These are phyloP conservation scores for Cladosporium oxysporum DNA, from an alignment of 2,329 filamentous ascomycete species.

Conservation along the genomic window DNA sequence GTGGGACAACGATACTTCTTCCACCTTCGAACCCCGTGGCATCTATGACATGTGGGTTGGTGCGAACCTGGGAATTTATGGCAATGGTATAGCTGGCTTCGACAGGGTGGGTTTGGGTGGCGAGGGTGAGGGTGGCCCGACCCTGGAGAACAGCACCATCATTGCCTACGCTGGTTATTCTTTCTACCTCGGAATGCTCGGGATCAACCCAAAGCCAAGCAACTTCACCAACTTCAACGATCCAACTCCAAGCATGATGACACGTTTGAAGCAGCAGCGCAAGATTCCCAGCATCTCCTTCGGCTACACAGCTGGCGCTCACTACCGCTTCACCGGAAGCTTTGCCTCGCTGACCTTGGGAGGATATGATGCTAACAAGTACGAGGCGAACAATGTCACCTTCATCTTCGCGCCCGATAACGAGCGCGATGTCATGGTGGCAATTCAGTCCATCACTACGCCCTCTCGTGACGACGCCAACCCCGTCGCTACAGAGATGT, in stretches of 20 bases:
- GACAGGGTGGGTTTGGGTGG: slow-evolving; percentile 47
- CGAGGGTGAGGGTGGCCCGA: slow-evolving; percentile 42
- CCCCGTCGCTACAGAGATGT: slow-evolving; percentile 39
- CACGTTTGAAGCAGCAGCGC: slow-evolving; percentile 56
- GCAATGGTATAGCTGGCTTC: slow-evolving; percentile 67
- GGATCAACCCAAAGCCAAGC: slow-evolving; percentile 51
- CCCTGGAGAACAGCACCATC: slow-evolving; percentile 46
- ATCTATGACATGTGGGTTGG: slow-evolving; percentile 62
- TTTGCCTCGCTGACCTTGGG: slow-evolving; percentile 62
- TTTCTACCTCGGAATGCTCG: slow-evolving; percentile 51
- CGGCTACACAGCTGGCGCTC: slow-evolving; percentile 74
- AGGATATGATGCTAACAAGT: slow-evolving; percentile 66
- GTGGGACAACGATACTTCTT: slow-evolving; percentile 57
- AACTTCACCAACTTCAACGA: slow-evolving; percentile 54
- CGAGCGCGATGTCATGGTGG: slow-evolving; percentile 62
- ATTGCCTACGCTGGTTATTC: slow-evolving; percentile 42
- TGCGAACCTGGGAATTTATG: slow-evolving; percentile 56
- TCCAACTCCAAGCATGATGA: slow-evolving; percentile 57
- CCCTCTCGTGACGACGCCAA: slow-evolving; percentile 31
- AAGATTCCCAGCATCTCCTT: slow-evolving; percentile 72
- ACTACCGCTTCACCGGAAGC: slow-evolving; percentile 56
- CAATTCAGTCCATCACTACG: slow-evolving; percentile 46
- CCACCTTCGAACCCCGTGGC: slow-evolving; percentile 61
- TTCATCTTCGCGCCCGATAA: slow-evolving; percentile 61
- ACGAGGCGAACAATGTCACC: slow-evolving; percentile 60